Conservation (phyloP, 1,284 basidiomycete genomes). For the Ceratobasidium sp. region DNA sequence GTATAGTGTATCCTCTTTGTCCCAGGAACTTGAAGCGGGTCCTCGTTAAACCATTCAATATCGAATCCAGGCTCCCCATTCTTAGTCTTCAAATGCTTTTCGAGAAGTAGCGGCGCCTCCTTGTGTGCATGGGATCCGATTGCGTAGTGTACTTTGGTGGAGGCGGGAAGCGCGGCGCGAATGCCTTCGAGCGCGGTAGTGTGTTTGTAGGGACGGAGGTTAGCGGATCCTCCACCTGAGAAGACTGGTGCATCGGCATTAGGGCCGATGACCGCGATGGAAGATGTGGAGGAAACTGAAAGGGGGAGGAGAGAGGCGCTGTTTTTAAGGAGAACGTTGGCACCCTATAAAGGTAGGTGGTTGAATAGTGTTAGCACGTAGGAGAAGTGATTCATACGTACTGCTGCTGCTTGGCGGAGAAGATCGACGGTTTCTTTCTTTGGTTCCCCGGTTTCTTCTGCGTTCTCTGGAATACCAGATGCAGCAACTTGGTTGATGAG, state of each 20-base stretch:
- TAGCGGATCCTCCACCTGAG: slow-evolving; percentile 66
- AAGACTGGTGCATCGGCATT: slow-evolving; percentile 65
- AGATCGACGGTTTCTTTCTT: slow-evolving; percentile 56
- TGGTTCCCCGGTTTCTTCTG: slow-evolving; percentile 48
- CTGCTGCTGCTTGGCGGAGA: slow-evolving; percentile 58
- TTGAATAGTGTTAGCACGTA: slow-evolving; percentile 57
- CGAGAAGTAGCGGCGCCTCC: slow-evolving; percentile 48
- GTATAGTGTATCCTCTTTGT: slow-evolving; percentile 49
- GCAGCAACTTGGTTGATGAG: slow-evolving; percentile 47
- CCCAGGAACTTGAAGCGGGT: slow-evolving; percentile 49
- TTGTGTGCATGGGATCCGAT: slow-evolving; percentile 50
- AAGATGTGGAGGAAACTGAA: slow-evolving; percentile 51
- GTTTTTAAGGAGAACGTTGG: slow-evolving; percentile 64
- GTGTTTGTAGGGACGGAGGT: slow-evolving; percentile 62
- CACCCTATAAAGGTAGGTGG: slow-evolving; percentile 48
- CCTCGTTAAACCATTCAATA: slow-evolving; percentile 61
- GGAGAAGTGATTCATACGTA: slow-evolving; percentile 57
- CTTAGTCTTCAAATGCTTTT: slow-evolving; percentile 49
- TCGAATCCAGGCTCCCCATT: slow-evolving; percentile 54
- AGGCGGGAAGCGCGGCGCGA: slow-evolving; percentile 48
- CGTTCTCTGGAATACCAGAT: slow-evolving; percentile 45
- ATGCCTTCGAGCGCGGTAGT: slow-evolving; percentile 61
- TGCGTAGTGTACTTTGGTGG: slow-evolving; percentile 46
- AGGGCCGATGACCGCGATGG: slow-evolving; percentile 67
- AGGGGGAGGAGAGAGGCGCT: slow-evolving; percentile 59